phyloP scores from a whole-genome alignment of 73 alveolate genomes.

The Paraurostyla sp. region DNA sequence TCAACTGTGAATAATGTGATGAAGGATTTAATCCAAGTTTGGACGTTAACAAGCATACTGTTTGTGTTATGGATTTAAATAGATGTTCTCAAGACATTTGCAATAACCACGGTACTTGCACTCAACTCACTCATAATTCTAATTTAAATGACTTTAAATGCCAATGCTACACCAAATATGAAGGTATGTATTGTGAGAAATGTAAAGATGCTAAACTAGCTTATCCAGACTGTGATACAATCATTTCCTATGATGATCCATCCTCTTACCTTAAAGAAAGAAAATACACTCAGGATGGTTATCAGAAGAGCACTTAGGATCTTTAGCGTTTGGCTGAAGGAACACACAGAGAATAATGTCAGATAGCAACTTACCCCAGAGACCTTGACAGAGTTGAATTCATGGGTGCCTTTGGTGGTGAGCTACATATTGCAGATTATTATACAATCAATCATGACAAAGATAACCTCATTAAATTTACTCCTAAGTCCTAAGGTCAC shows the following conservation, averaged over 20 bases:
- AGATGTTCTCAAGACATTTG: background rate
- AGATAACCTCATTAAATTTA: conserved; percentile 32
- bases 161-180: background rate
- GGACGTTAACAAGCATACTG: background rate
- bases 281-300: conserved; percentile 12
- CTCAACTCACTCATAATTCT: background rate
- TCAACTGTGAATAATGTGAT: conserved; percentile 7
- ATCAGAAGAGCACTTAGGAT: background rate
- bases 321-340: background rate
- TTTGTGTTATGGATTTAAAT: background rate
- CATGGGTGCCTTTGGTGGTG: conserved; percentile 23
- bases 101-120: conserved; percentile 42
- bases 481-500: background rate
- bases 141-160: background rate
- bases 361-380: background rate
- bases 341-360: background rate
- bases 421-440: conserved; percentile 49
- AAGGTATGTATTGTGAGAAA: conserved; percentile 17
- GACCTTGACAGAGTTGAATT: conserved; percentile 24
- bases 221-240: conserved; percentile 47
- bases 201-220: conserved; percentile 8
- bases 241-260: background rate
- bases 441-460: conserved; percentile 19
- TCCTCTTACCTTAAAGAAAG: background rate
- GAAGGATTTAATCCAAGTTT: background rate